Base-by-base conservation (phyloP, 768 basidiomycete genomes). In the Xerocomellus amylosporus region DNA sequence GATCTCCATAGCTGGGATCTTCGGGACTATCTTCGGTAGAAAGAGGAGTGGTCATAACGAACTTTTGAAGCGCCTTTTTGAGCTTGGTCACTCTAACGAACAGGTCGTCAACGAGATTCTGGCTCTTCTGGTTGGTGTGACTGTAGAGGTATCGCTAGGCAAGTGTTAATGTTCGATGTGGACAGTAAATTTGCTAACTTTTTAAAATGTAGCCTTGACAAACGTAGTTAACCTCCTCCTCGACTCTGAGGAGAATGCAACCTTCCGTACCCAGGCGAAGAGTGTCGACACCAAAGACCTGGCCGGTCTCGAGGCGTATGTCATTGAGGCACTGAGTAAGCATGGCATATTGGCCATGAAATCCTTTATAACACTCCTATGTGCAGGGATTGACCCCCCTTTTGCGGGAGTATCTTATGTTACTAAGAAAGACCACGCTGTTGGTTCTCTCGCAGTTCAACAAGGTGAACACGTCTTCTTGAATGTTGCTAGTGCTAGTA, bases 61-160 rank as follows among this genome's bases (percentile, higher is more conserved):
- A 48, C 66, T 89, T 44, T 71, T 83, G 59, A 79, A 82, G 61
- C 78, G 80, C 13, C 74, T 92, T 34, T 75, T 78, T 28, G 81
- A 76, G 20, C 69, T 84, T 22, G 82, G 82, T 2, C 77, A 78
- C 41, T 78, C 83, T 5, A 73, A 75, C 0, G 86, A 90, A 53
- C 77, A 84, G 49, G 71, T 88, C 8, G 79, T 85, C 8, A 90
- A 89, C 66, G 83, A 81, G 31, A 74, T 90, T 15, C 69, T 93
- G 38, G 88, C 88, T 19, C 70, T 92, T 28, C 75, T 91, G 73
- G 80, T 91, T 52, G 79, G 80, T 31, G 73, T 81, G 12, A 80
- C 82, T 7, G 84, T 85, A 12, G 88, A 91, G 69, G 68, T 92
- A 37, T 81, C 85, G 9, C 77, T 92, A 50, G 82, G 88, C 84